A percentile compares a stretch with the other conserved stretches of the same genome.
Evolutionary conservation across 495 filamentous ascomycete genomes (phyloP).

Genomic region (Penicillium taxi): DNA sequence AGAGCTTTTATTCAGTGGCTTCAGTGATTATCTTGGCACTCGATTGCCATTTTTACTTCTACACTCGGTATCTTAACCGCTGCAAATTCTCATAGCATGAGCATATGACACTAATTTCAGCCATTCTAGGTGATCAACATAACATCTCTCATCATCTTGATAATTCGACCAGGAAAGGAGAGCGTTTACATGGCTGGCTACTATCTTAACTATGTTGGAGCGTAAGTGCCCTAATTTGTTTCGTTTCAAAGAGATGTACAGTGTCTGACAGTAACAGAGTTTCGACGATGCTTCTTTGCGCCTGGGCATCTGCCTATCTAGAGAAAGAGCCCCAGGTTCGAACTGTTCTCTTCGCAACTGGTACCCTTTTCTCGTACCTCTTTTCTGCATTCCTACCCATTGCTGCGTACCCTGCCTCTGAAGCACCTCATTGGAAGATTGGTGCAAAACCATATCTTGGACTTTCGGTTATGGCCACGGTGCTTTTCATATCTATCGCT

Average conservation of each 20-base stretch:
- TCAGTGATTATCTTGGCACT: slow-evolving; percentile 10
- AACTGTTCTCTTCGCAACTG: slow-evolving; percentile 15
- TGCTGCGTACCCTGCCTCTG: slow-evolving; percentile 7
- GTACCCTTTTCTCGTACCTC: slow-evolving; percentile 11
- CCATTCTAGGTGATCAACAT: slow-evolving; percentile 4
- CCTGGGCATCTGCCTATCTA: slow-evolving; percentile 13
- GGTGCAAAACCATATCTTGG: slow-evolving; percentile 10
- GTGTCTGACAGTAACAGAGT: slow-evolving; percentile 8
- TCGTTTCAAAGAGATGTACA: slow-evolving; percentile 10
- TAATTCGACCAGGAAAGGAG: slow-evolving; percentile 5
- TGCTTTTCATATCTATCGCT: slow-evolving; percentile 6
- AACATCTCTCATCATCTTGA: slow-evolving; percentile 9
- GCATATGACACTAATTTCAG: neutral
- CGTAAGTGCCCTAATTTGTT: slow-evolving; percentile 5
- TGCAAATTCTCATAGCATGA: neutral
- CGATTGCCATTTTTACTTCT: slow-evolving; percentile 11
- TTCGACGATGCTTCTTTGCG: slow-evolving; percentile 13
- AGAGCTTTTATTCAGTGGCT: slow-evolving; percentile 11
- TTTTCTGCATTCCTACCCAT: slow-evolving; percentile 11
- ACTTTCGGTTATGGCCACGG: slow-evolving; percentile 2
- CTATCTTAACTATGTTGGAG: slow-evolving; percentile 11
- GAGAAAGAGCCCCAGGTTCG: slow-evolving; percentile 10
- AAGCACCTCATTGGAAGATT: slow-evolving; percentile 12
- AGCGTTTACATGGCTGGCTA: slow-evolving; percentile 10
- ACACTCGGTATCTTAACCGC: slow-evolving; percentile 4